phyloP scores from a whole-genome alignment of 768 basidiomycete genomes.

The Mycena alexandri region DNA sequence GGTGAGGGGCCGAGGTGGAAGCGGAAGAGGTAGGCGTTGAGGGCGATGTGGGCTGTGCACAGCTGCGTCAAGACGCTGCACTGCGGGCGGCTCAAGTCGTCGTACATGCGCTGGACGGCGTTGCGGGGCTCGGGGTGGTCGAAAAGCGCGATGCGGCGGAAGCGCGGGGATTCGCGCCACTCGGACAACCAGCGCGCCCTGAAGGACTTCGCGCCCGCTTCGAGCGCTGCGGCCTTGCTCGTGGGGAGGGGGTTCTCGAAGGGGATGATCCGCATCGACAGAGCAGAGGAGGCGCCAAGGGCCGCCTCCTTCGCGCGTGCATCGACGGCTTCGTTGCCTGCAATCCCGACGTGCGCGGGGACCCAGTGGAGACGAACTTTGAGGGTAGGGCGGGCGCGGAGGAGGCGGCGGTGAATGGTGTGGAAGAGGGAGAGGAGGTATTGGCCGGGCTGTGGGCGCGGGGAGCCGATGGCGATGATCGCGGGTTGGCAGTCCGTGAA shows the following conservation, averaged over 20 bases:
- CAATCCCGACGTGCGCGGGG: too few relatives aligned
- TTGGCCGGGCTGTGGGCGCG: not conserved
- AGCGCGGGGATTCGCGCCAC: not conserved
- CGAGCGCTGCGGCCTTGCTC: not conserved
- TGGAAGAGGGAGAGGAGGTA: too few relatives aligned
- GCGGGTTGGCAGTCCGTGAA: conserved; percentile 16
- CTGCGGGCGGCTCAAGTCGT: conserved; percentile 13
- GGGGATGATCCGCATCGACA: not conserved
- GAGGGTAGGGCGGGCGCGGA: not conserved
- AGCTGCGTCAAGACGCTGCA: not conserved
- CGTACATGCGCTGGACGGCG: not conserved
- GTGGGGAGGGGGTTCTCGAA: not conserved
- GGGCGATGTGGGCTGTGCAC: too few relatives aligned
- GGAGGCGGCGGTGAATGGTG: conserved; percentile 2
- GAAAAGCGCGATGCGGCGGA: not conserved
- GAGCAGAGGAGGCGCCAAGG: not conserved
- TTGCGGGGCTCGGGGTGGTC: not conserved
- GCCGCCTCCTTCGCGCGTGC: too few relatives aligned
- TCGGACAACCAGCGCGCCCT: not conserved
- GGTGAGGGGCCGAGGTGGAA: not conserved
- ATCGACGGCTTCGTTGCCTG: too few relatives aligned
- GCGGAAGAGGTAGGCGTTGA: too few relatives aligned
- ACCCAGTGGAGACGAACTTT: not conserved
- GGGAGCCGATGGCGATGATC: not conserved
- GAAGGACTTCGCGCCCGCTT: not conserved